Evolutionary conservation across 176 grass and related monocot species (phyloP).

Genomic region (Oryza glumipatula): DNA sequence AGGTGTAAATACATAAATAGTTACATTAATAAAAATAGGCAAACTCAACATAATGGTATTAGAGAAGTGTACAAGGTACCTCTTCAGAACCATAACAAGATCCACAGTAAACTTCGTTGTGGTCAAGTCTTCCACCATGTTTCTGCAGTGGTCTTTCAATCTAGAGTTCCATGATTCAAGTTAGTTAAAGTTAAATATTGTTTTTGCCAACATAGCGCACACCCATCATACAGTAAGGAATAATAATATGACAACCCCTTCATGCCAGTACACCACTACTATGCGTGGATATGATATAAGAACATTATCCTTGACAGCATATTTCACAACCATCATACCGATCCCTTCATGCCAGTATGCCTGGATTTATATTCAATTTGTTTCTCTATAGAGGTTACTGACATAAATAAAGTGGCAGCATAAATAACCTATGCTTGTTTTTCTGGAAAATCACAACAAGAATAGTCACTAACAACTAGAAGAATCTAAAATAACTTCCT

Average conservation of each 20-base stretch:
- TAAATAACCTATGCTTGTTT: conserved; percentile 10
- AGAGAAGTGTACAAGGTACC: conserved; percentile 52
- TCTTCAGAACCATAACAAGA: conserved; percentile 92
- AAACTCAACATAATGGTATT: conserved; percentile 13
- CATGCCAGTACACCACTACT: not conserved
- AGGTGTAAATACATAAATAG: conserved; percentile 8
- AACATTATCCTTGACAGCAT: conserved; percentile 19
- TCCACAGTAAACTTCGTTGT: conserved; percentile 97
- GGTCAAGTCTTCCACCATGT: conserved; percentile 98
- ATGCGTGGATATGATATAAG: conserved; percentile 16
- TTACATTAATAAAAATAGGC: not conserved
- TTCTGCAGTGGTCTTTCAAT: conserved; percentile 95
- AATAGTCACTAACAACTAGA: conserved; percentile 9
- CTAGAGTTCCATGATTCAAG: conserved; percentile 40
- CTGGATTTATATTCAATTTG: conserved; percentile 4
- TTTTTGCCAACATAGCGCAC: conserved; percentile 3
- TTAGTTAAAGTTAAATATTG: conserved; percentile 31
- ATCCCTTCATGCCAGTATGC: conserved; percentile 12
- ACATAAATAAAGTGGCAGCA: not conserved
- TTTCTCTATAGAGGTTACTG: conserved; percentile 21
- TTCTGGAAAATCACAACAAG: conserved; percentile 22
- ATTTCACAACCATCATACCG: conserved; percentile 10
- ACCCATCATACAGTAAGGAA: not conserved
- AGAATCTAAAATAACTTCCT: not conserved
- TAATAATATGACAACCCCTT: conserved; percentile 9